A percentile compares a stretch with the other conserved stretches of the same genome.
Evolutionary conservation across 352 stramenopile genomes (phyloP).

Genomic region (Phytophthora cactorum): DNA sequence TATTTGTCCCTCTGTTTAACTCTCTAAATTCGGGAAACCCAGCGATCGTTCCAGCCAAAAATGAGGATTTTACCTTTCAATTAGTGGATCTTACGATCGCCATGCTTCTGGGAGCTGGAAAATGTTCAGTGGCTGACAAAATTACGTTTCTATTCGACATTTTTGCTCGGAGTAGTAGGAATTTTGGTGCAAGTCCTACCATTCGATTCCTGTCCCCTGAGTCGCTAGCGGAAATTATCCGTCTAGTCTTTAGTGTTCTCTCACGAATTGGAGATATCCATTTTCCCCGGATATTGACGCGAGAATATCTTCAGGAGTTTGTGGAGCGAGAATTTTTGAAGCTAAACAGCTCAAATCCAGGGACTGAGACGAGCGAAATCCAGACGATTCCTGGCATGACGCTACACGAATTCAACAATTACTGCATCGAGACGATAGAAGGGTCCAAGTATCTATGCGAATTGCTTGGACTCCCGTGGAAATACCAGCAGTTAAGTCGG

Average conservation of each 20-base stretch:
- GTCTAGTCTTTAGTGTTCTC: constrained; percentile 59
- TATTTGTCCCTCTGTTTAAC: constrained; percentile 71
- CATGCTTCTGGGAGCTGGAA: constrained; percentile 61
- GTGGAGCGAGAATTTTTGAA: constrained; percentile 74
- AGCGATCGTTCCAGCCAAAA: not conserved
- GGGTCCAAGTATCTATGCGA: constrained; percentile 74
- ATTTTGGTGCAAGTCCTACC: not conserved
- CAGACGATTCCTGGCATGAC: constrained; percentile 64
- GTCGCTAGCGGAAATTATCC: constrained; percentile 57
- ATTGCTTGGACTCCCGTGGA: constrained; percentile 72
- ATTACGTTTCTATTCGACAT: constrained; percentile 80
- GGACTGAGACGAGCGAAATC: constrained; percentile 9
- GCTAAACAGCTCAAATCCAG: constrained; percentile 37
- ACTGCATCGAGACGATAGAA: constrained; percentile 57
- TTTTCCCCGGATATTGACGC: constrained; percentile 42
- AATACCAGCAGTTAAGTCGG: constrained; percentile 79
- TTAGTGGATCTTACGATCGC: constrained; percentile 56
- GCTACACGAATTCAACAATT: constrained; percentile 73
- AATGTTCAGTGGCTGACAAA: constrained; percentile 59
- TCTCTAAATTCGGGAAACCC: constrained; percentile 34
- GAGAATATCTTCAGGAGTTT: constrained; percentile 46
- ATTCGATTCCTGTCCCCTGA: constrained; percentile 52
- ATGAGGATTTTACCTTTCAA: constrained; percentile 17
- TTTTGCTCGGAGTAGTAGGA: constrained; percentile 44
- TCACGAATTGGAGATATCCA: constrained; percentile 65